Percentiles rank a stretch among this genome's conserved stretches.
phyloP scores from a whole-genome alignment of 1,284 basidiomycete species.

The Irpex lacteus region DNA sequence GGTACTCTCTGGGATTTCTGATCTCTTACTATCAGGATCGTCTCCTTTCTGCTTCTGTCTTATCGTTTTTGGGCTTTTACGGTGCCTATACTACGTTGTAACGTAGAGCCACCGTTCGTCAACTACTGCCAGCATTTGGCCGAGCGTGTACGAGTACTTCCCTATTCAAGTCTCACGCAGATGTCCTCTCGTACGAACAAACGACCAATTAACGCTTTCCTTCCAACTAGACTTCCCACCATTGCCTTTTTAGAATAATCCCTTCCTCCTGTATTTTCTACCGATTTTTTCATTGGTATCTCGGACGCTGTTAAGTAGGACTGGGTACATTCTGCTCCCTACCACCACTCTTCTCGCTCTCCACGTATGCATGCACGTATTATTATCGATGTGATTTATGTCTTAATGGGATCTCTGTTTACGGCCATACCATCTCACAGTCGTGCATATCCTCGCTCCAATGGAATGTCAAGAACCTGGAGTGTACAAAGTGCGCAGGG shows the following conservation, averaged over 20 bases:
- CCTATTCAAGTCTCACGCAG: neutral
- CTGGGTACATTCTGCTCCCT: neutral
- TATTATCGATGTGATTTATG: neutral
- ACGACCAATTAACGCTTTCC: neutral
- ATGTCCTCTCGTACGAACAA: neutral
- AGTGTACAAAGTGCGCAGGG: neutral
- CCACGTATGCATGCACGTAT: neutral
- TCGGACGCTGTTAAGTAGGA: neutral
- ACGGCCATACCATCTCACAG: neutral
- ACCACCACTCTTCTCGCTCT: neutral
- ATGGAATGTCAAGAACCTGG: neutral
- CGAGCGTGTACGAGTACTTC: neutral
- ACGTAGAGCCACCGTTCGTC: neutral
- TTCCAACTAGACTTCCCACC: neutral
- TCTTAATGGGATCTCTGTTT: neutral
- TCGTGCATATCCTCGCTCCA: neutral
- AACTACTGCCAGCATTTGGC: neutral
- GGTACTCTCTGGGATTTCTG: constrained; percentile 71
- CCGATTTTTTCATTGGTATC: neutral
- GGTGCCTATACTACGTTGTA: neutral
- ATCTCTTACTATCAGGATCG: neutral
- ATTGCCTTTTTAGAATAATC: neutral
- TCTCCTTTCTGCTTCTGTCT: neutral
- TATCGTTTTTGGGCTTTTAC: neutral
- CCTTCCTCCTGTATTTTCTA: neutral